Evolutionary conservation across 768 basidiomycete species (phyloP).

Genomic region (Flagelloscypha sp.): DNA sequence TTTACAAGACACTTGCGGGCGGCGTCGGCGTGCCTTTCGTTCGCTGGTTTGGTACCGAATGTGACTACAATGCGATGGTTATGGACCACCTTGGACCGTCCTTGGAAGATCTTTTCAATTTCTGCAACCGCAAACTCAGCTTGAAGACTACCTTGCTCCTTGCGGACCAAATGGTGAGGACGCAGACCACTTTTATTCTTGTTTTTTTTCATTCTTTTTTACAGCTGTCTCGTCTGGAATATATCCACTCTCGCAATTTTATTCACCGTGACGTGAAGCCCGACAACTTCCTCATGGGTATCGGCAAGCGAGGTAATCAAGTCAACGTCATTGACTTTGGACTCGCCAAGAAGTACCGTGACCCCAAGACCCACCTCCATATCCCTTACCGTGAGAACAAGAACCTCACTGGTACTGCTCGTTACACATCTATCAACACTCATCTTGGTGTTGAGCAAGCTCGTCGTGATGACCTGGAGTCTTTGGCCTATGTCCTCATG

Average conservation of each 20-base stretch:
- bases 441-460: conserved; percentile 98
- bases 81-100: conserved; percentile 91
- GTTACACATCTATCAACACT: conserved; percentile 99
- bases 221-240: conserved; percentile 97
- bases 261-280: conserved; percentile 98
- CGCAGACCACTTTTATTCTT: conserved; percentile 3
- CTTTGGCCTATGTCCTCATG: conserved; percentile 98
- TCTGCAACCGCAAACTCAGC: conserved; percentile 95
- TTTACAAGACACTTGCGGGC: conserved; percentile 96
- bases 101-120: conserved; percentile 88
- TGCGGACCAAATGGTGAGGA: conserved; percentile 87
- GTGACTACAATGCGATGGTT: conserved; percentile 99
- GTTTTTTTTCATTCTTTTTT: conserved; percentile 17
- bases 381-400: conserved; percentile 99
- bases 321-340: conserved; percentile 99
- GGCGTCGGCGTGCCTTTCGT: conserved; percentile 99
- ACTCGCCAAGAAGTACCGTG: conserved; percentile 98
- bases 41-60: conserved; percentile 90
- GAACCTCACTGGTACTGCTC: conserved; percentile 97
- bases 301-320: conserved; percentile 99
- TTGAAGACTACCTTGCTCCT: conserved; percentile 95
- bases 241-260: conserved; percentile 99
- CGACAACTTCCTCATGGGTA: conserved; percentile 99
- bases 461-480: conserved; percentile 95
- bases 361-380: conserved; percentile 99